These are phyloP conservation scores for Acacia pycnantha DNA, from an alignment of 331 rosid genomes.

Conservation along the genomic window DNA sequence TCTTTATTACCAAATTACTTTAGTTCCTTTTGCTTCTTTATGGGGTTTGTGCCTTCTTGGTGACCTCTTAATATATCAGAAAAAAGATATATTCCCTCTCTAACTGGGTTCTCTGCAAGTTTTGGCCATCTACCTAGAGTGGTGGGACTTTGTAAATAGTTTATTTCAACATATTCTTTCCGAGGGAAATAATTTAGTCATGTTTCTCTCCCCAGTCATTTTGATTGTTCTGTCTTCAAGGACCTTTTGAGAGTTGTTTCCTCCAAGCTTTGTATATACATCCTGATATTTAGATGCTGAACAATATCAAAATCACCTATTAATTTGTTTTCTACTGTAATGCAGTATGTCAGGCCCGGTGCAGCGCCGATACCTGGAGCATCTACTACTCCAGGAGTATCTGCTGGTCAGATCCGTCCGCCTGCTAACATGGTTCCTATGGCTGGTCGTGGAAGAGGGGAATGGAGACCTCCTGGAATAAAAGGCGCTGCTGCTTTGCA, in stretches of 20 bases:
- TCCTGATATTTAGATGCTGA: conserved; percentile 2
- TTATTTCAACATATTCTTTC: not conserved
- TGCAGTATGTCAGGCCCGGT: conserved; percentile 97
- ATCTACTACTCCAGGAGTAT: conserved; percentile 71
- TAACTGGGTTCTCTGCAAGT: not conserved
- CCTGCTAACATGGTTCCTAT: conserved; percentile 58
- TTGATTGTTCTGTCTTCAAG: not conserved
- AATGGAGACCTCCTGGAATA: conserved; percentile 92
- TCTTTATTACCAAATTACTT: not conserved
- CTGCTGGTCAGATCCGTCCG: conserved; percentile 89
- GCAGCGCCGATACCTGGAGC: conserved; percentile 79
- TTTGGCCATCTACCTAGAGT: not conserved
- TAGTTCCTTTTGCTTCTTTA: conserved; percentile 3
- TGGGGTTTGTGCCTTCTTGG: conserved; percentile 1
- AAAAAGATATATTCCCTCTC: not conserved
- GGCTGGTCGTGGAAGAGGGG: conserved; percentile 96
- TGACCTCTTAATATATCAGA: not conserved
- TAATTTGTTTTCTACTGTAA: conserved; percentile 22
- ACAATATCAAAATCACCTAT: conserved; percentile 15
- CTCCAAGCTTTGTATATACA: conserved; percentile 8
- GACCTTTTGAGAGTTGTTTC: conserved; percentile 10
- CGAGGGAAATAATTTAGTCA: conserved; percentile 8
- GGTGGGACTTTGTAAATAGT: not conserved
- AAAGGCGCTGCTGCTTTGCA: conserved; percentile 62
- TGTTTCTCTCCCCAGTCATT: conserved; percentile 1